Evolutionary conservation across 1,139 yeast species (phyloP).

Genomic region (Hansenula lynferdii): DNA sequence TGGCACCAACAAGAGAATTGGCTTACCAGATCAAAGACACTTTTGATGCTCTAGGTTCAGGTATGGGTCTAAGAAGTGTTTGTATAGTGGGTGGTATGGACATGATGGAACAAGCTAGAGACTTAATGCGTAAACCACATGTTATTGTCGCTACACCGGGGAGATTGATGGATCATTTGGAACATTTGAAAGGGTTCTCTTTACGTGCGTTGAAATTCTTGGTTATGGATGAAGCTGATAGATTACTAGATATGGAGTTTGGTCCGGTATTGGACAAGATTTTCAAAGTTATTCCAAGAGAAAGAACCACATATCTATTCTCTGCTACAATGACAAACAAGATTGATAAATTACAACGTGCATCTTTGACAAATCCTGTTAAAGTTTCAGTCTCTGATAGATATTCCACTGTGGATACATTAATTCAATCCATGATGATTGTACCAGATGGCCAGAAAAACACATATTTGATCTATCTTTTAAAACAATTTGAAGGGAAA

Average conservation of each 20-base stretch:
- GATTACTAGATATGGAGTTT: conserved; percentile 93
- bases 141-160: conserved; percentile 97
- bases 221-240: conserved; percentile 97
- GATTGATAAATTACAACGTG: conserved; percentile 91
- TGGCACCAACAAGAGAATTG: conserved; percentile 96
- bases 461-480: conserved; percentile 74
- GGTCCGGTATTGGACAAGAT: conserved; percentile 92
- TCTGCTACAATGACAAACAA: conserved; percentile 97
- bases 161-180: conserved; percentile 90
- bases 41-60: conserved; percentile 86
- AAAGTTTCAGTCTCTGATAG: conserved; percentile 85
- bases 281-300: conserved; percentile 76
- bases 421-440: conserved; percentile 84
- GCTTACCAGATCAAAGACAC: conserved; percentile 96
- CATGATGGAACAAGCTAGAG: conserved; percentile 96
- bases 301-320: conserved; percentile 82
- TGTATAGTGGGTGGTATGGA: conserved; percentile 98
- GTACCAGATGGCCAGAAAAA: conserved; percentile 92
- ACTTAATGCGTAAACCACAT: conserved; percentile 90
- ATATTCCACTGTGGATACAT: conserved; percentile 89
- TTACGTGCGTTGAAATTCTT: conserved; percentile 74
- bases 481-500: conserved; percentile 84
- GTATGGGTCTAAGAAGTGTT: conserved; percentile 84
- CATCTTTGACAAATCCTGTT: conserved; percentile 85
- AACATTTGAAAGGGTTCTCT: conserved; percentile 89